Conservation (phyloP, 2,329 filamentous ascomycete species). For the Fusarium torreyae region DNA sequence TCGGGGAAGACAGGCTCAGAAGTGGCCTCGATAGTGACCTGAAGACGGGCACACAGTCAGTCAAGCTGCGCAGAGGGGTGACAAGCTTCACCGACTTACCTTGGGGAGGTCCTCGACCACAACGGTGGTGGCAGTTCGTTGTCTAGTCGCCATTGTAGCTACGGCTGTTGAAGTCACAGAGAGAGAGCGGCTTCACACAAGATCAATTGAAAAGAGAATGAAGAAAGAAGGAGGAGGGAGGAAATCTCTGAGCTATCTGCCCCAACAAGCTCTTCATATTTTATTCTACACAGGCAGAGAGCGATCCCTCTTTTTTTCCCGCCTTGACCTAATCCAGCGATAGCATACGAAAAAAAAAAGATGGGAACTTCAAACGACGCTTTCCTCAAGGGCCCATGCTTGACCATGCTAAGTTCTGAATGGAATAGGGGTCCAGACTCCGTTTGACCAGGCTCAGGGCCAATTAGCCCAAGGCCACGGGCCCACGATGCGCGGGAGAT, state of each 20-base stretch:
- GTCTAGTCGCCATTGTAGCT: constrained; percentile 46
- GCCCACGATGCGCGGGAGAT: constrained; percentile 46
- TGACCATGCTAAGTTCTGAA: too few relatives aligned
- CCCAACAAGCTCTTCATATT: constrained; percentile 22
- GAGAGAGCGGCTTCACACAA: neutral
- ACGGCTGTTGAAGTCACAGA: neutral
- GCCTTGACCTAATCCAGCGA: constrained; percentile 45
- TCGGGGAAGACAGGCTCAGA: constrained; percentile 48
- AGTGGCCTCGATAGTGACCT: constrained; percentile 41
- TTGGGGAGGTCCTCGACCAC: constrained; percentile 38
- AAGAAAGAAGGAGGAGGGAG: neutral
- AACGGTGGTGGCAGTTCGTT: constrained; percentile 47
- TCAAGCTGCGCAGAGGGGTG: neutral
- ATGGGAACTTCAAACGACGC: neutral
- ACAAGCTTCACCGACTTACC: constrained; percentile 23
- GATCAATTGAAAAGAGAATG: neutral
- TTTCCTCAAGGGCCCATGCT: too few relatives aligned
- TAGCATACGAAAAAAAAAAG: constrained; percentile 36
- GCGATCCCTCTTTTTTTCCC: constrained; percentile 6
- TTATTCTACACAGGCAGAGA: neutral
- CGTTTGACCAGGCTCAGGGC: constrained; percentile 16
- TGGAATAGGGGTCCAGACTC: constrained; percentile 48
- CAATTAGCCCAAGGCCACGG: constrained; percentile 36
- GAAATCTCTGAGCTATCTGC: constrained; percentile 4
- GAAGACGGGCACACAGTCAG: constrained; percentile 15